Evolutionary conservation across 2,329 filamentous ascomycete species (phyloP).

Genomic region (Colletotrichum cordylinicola): DNA sequence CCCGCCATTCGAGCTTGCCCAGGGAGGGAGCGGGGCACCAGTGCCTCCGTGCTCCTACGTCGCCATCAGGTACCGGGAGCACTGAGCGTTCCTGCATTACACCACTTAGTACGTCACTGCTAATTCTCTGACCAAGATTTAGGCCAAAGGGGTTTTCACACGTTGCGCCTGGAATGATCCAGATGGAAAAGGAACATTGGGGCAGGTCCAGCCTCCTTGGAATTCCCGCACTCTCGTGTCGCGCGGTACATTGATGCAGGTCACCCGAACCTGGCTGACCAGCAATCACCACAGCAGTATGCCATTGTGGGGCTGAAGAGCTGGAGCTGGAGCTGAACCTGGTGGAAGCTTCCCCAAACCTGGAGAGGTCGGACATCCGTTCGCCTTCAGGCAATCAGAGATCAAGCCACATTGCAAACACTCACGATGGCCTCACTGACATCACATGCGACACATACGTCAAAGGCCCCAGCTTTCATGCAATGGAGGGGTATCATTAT

Average conservation of each 20-base stretch:
- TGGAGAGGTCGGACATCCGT: background rate
- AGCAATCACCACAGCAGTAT: background rate
- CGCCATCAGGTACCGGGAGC: constrained; percentile 13
- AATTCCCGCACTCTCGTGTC: background rate
- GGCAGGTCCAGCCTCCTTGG: background rate
- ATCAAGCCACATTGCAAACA: background rate
- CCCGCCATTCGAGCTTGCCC: constrained; percentile 21
- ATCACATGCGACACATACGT: background rate
- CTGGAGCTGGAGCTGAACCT: background rate
- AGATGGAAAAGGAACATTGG: constrained; percentile 5
- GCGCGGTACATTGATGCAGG: background rate
- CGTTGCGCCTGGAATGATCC: constrained; percentile 18
- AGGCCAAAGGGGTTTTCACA: constrained; percentile 15
- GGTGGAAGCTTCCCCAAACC: background rate
- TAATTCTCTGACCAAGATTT: constrained; percentile 11
- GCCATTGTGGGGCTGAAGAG: background rate
- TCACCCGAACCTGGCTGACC: background rate
- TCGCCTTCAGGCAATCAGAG: background rate
- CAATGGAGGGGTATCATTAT: constrained; percentile 20
- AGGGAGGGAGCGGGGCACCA: constrained; percentile 18
- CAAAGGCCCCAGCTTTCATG: background rate
- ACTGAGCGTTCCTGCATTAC: constrained; percentile 21
- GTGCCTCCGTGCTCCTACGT: constrained; percentile 14
- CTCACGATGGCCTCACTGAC: constrained; percentile 12
- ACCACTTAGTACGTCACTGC: constrained; percentile 20